Evolutionary conservation across 805 yeast genomes (phyloP), one percentile per base, ranked within the genome.

Genomic region (Candida stauntonica): DNA sequence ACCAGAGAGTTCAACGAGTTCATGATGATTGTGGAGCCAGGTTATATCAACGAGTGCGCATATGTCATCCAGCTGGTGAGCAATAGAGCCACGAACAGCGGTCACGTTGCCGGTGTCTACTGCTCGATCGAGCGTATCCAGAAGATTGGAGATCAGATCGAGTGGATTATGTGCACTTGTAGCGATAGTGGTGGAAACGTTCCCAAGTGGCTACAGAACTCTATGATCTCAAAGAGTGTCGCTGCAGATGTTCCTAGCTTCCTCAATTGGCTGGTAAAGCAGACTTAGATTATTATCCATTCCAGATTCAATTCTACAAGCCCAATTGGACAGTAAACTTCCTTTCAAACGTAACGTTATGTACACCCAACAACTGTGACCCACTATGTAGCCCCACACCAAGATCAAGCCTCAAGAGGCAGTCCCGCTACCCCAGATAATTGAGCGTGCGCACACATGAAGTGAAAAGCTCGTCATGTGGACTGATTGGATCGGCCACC

Each of bases 111-210:
- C 2, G 70, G 66, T 2, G 46, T 48, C n/a, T 67, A 66, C 42
- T 51, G 53, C 17, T 60, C 67, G 15, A 60, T 66, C 8, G 72
- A 66, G 44, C 40, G 57, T 12, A 41, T 65, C 26, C 41, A 46
- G 24, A 36, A 39, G 19, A 39, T 59, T 13, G 39, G 32, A 7
- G 41, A 47, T 20, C 19, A 37, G 13, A 33, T 55, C 7, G 55
- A 50, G 21, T 67, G 72, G 72, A 44, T 42, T 5, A 67, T 66
- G 70, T 55, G 61, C 19, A 64, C 70, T 2, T 41, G 56, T 7
- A 59, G 66, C 38, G 67, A 67, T 44, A 63, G 67, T 17, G 67
- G 68, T 27, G 72, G 72, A 1, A 53, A 55, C 33, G 60, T 67
- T 5, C 71, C 71, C 7, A 55, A 60, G 35, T 64, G 64, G 61